Evolutionary conservation across 179 eudicot genomes (phyloP).

Genomic region (Silene coronaria): DNA sequence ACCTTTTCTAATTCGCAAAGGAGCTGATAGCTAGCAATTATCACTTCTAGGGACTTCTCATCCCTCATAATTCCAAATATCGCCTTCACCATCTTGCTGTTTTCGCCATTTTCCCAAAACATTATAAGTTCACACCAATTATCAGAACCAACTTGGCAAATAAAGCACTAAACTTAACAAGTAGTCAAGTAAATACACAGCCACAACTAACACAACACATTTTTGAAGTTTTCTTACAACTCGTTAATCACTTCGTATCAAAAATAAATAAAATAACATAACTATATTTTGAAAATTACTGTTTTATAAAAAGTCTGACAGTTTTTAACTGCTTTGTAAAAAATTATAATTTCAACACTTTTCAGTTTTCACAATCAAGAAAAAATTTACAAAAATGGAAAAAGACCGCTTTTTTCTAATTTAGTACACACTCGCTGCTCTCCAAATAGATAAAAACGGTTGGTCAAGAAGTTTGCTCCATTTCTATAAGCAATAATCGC

Average conservation of each 20-base stretch:
- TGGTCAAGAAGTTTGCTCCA: too few relatives aligned
- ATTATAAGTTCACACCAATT: not conserved
- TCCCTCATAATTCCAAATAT: slow-evolving; percentile 65
- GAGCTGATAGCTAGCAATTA: slow-evolving; percentile 67
- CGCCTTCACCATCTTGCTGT: slow-evolving; percentile 79
- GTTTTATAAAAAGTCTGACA: not conserved
- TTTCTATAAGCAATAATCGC: too few relatives aligned
- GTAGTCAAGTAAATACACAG: not conserved
- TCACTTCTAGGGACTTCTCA: slow-evolving; percentile 61
- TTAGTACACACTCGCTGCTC: too few relatives aligned
- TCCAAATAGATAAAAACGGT: too few relatives aligned
- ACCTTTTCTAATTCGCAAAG: slow-evolving; percentile 75
- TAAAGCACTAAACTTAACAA: slow-evolving; percentile 6
- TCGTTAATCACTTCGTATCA: too few relatives aligned
- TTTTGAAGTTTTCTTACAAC: not conserved
- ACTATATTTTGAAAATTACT: not conserved
- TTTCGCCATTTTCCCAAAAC: not conserved
- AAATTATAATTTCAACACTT: not conserved
- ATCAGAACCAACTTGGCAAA: not conserved
- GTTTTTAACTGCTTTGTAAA: not conserved
- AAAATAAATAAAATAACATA: too few relatives aligned
- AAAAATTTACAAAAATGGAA: not conserved
- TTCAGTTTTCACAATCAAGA: not conserved
- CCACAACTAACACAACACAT: not conserved
- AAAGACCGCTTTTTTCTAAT: not conserved